Evolutionary conservation across 345 rosid genomes (phyloP).

Genomic region (Salix udensis): DNA sequence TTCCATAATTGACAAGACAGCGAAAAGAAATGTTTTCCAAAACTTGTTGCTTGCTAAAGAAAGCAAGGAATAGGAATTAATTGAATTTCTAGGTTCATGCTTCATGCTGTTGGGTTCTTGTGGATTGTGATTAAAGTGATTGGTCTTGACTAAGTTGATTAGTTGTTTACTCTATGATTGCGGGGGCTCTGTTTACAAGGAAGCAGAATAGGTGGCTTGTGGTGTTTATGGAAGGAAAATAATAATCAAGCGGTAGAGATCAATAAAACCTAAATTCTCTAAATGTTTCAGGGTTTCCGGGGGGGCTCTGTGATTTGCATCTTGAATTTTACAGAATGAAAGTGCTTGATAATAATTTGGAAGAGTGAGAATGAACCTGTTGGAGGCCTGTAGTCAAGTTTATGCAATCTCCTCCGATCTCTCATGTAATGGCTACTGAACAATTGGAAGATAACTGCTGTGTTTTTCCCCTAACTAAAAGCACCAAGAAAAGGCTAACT

Average conservation of each 20-base stretch:
- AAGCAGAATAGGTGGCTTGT: not conserved
- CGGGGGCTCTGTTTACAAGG: not conserved
- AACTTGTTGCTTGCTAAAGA: not conserved
- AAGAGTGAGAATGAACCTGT: not conserved
- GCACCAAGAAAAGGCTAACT: not conserved
- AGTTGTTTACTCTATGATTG: not conserved
- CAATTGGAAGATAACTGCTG: not conserved
- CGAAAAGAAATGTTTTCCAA: not conserved
- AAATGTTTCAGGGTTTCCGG: not conserved
- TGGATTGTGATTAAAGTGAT: not conserved
- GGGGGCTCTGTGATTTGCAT: not conserved
- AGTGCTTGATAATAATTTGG: slow-evolving; percentile 1
- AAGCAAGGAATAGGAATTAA: not conserved
- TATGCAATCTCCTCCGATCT: not conserved
- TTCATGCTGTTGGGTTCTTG: not conserved
- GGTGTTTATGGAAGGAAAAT: slow-evolving; percentile 4
- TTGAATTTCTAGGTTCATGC: not conserved
- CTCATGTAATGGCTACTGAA: not conserved
- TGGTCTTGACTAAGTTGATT: not conserved
- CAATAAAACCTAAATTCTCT: not conserved
- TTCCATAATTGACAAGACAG: not conserved
- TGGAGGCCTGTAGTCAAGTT: not conserved
- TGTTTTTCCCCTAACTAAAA: not conserved
- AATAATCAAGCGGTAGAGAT: not conserved
- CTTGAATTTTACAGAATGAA: not conserved